phyloP scores from a whole-genome alignment of 2,329 filamentous ascomycete species.

The Lasiodiplodia gonubiensis region DNA sequence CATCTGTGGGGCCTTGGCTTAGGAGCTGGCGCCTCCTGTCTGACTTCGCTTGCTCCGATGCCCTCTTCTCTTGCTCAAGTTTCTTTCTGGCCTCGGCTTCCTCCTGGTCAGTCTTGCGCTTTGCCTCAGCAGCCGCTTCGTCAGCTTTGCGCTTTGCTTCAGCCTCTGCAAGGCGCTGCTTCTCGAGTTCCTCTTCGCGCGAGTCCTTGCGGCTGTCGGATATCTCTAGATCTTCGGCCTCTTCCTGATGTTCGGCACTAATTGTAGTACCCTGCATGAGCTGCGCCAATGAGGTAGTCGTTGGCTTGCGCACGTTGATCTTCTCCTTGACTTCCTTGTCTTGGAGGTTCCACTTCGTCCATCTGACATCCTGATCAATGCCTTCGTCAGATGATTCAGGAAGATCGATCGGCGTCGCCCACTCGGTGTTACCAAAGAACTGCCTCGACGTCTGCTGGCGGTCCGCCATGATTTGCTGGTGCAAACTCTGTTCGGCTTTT shows the following conservation, averaged over 20 bases:
- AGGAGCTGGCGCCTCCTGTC: neutral
- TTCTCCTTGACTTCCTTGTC: neutral
- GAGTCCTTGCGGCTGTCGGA: constrained; percentile 8
- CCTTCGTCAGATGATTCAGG: too few relatives aligned
- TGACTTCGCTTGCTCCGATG: neutral
- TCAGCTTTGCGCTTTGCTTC: constrained; percentile 10
- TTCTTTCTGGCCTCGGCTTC: neutral
- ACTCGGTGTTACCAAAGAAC: too few relatives aligned
- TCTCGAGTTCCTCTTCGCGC: constrained; percentile 5
- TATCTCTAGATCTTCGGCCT: constrained; percentile 1
- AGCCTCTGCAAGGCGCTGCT: constrained; percentile 1
- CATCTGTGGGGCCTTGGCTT: neutral
- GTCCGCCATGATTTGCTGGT: too few relatives aligned
- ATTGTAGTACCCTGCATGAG: neutral
- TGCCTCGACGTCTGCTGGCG: too few relatives aligned
- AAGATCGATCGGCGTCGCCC: too few relatives aligned
- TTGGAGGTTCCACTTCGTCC: neutral
- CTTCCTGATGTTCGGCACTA: too few relatives aligned
- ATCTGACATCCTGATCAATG: too few relatives aligned
- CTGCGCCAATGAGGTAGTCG: neutral
- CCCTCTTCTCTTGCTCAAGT: neutral
- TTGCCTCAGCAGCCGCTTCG: neutral
- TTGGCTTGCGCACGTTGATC: neutral
- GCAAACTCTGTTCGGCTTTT: too few relatives aligned
- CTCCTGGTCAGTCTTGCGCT: neutral